These are phyloP conservation scores for Paecilomyces sp. DNA, from an alignment of 2,329 filamentous ascomycete genomes.

Conservation along the genomic window DNA sequence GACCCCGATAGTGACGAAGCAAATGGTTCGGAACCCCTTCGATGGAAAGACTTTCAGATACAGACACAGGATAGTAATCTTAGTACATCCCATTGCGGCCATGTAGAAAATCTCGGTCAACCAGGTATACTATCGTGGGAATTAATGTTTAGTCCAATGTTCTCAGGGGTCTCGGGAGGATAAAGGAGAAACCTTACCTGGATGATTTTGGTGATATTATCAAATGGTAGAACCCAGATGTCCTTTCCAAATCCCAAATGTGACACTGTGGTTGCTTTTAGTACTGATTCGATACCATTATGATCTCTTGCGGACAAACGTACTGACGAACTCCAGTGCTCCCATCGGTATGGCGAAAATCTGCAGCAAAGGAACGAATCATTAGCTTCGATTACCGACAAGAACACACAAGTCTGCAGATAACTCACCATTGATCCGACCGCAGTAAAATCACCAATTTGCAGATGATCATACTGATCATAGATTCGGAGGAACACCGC, in stretches of 20 bases:
- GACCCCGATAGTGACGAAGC: slow-evolving; percentile 40
- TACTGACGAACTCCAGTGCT: slow-evolving; percentile 7
- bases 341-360: slow-evolving; percentile 7
- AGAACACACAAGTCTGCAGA: background rate
- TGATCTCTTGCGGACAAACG: background rate
- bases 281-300: background rate
- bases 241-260: background rate
- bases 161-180: background rate
- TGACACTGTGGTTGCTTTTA: background rate
- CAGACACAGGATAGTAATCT: slow-evolving; percentile 48
- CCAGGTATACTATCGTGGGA: slow-evolving; percentile 7
- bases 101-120: slow-evolving; percentile 41
- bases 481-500: slow-evolving; percentile 5
- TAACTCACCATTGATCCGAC: background rate
- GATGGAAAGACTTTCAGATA: slow-evolving; percentile 50
- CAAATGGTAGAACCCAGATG: background rate
- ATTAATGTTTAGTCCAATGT: background rate
- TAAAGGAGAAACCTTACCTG: background rate
- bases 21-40: slow-evolving; percentile 28
- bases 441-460: background rate
- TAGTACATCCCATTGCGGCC: slow-evolving; percentile 38
- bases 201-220: background rate
- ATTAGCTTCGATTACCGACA: background rate
- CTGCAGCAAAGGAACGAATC: background rate
- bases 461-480: background rate